phyloP scores from a whole-genome alignment of 257 asterid species.

The Solanum peruvianum region DNA sequence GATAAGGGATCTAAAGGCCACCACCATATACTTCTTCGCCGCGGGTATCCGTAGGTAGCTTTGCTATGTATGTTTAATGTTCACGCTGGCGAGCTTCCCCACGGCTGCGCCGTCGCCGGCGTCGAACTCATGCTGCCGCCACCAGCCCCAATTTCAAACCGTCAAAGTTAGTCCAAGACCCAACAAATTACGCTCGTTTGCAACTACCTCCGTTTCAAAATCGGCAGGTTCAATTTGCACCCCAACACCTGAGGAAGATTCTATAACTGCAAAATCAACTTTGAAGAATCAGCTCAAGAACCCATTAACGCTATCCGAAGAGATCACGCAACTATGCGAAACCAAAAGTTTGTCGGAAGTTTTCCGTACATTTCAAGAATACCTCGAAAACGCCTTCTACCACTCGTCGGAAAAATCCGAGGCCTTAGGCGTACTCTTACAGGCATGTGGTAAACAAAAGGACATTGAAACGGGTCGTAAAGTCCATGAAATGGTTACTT shows the following conservation, averaged over 20 bases:
- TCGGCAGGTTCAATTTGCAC: neutral
- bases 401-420: neutral
- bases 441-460: constrained; percentile 7
- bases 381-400: neutral
- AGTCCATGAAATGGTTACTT: constrained; percentile 6
- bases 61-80: neutral
- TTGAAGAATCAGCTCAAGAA: neutral
- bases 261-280: neutral
- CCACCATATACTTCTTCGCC: neutral
- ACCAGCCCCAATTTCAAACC: neutral
- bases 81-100: neutral
- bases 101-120: neutral
- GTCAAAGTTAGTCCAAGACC: neutral
- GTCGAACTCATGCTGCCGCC: neutral
- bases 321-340: constrained; percentile 10
- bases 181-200: neutral
- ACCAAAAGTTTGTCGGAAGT: neutral
- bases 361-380: neutral
- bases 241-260: neutral
- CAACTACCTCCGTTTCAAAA: neutral
- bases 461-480: constrained; percentile 9
- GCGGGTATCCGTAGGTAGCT: neutral
- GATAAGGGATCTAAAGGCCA: neutral
- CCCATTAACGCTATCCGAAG: neutral
- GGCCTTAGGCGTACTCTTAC: constrained; percentile 10